phyloP scores from a whole-genome alignment of 768 basidiomycete species.

The Mrakia frigida region DNA sequence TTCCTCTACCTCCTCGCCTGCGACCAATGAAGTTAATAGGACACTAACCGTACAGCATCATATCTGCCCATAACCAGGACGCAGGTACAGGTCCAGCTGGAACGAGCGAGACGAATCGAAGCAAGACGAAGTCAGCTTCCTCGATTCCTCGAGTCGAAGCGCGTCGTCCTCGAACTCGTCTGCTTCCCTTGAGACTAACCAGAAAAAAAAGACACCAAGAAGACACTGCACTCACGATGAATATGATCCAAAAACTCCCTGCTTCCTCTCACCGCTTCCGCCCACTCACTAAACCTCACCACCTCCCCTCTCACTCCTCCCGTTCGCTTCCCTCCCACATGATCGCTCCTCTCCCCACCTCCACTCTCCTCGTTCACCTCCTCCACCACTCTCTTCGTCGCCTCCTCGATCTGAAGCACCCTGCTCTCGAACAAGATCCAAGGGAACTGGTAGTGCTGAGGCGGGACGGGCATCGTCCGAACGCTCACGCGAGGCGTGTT shows the following conservation, averaged over 20 bases:
- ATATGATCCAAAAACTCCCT: slow-evolving; percentile 31
- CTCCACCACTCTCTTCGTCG: slow-evolving; percentile 16
- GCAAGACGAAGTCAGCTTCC: neutral
- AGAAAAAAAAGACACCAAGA: no score
- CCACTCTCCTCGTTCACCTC: neutral
- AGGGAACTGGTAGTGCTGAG: slow-evolving; percentile 27
- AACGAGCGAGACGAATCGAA: neutral
- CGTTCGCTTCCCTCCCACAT: no score
- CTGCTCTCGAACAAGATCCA: slow-evolving; percentile 20
- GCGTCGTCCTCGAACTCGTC: neutral
- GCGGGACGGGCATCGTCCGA: slow-evolving; percentile 26
- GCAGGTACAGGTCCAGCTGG: neutral
- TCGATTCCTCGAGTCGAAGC: no score
- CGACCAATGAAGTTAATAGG: neutral
- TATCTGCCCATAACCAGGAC: slow-evolving; percentile 32
- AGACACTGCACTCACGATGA: slow-evolving; percentile 14
- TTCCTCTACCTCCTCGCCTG: neutral
- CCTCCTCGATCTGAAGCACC: slow-evolving; percentile 25
- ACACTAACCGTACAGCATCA: slow-evolving; percentile 31
- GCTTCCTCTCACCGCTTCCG: slow-evolving; percentile 4
- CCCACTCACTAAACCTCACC: slow-evolving; percentile 21
- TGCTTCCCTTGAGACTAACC: no score
- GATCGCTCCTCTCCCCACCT: neutral
- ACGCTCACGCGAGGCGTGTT: slow-evolving; percentile 15
- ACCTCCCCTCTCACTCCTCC: neutral